Base-by-base conservation (phyloP, 306 rosid species). In the Biancaea sappan region DNA sequence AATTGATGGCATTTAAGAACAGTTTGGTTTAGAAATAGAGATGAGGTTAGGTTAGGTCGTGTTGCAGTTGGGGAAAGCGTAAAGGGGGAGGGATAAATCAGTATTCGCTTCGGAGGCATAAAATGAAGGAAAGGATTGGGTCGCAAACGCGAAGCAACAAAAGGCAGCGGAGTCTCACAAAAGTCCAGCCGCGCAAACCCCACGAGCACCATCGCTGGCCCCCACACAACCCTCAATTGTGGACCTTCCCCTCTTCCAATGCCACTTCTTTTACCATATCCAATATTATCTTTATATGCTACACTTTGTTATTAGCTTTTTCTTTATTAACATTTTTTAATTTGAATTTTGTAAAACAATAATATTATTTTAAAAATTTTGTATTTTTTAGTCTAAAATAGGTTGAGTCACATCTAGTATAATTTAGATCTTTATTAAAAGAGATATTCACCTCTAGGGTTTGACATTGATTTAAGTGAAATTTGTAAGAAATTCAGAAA, bases 121-220 rank as follows among this genome's bases (percentile, higher is more conserved):
- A 31, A 0, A 5, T 14, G 41, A 31, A 73, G 37, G 47, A 10
- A 31, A 70, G 24, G 40, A n/a, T 63, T 47, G 16, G 15, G 53
- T 60, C 16, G 34, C 80, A 8, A n/a, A 67, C 75, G 75, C 83
- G 81, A 73, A 74, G 84, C 67, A 76, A 80, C 70, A 76, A 76
- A 77, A 75, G 68, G 25, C 71, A 29, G 60, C 16, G 28, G 75
- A 81, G 75, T 53, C 74, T 74, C 67, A 71, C 82, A 57, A 77
- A 79, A 81, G 78, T 80, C 38, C 66, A 68, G 71, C 48, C 28
- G 3, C 72, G 50, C 32, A 79, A 84, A 29, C 84, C 86, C 83
- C 88, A 82, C 86, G 88, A 61, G 85, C 84, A 77, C 68, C 54
- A 59, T 77, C 71, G 69, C 69, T 6, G 69, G 69, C 9, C 69